phyloP scores from a whole-genome alignment of 106 monocot species.

The Chionographis japonica region DNA sequence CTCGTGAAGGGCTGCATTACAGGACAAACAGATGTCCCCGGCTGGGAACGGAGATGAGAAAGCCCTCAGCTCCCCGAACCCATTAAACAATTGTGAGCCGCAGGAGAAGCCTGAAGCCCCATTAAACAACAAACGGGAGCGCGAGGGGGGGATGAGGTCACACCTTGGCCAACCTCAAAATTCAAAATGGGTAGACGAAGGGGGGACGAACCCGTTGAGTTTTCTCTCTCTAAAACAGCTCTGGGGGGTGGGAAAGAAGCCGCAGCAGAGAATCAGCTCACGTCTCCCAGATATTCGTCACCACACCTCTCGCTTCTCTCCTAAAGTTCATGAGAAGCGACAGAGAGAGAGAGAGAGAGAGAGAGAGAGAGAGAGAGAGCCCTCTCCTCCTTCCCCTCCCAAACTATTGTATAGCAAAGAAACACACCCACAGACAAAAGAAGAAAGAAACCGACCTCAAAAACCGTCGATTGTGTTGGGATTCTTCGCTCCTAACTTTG shows the following conservation, averaged over 20 bases:
- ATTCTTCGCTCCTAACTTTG: too few species aligned
- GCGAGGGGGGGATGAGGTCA: background rate
- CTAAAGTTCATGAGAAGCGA: constrained; percentile 12
- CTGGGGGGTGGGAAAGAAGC: background rate
- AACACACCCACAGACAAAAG: background rate
- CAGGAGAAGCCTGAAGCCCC: background rate
- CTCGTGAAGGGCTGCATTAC: constrained; percentile 46
- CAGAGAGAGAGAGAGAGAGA: constrained; percentile 5
- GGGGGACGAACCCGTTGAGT: background rate
- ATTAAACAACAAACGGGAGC: background rate
- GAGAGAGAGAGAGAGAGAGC: constrained; percentile 2
- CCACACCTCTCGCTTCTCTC: background rate
- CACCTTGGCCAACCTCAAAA: background rate
- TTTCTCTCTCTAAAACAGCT: background rate
- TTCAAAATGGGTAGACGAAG: background rate
- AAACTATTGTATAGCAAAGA: background rate
- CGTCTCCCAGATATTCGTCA: too few species aligned
- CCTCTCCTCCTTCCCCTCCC: background rate
- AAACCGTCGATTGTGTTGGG: too few species aligned
- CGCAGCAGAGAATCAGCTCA: background rate
- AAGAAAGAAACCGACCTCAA: too few species aligned
- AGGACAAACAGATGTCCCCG: constrained; percentile 43
- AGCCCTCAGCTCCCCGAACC: background rate
- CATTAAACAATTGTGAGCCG: background rate
- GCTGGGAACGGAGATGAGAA: background rate